Evolutionary conservation across 1,284 basidiomycete species (phyloP), one percentile per base, ranked within the genome.

Genomic region (Xerocomus subilludens): DNA sequence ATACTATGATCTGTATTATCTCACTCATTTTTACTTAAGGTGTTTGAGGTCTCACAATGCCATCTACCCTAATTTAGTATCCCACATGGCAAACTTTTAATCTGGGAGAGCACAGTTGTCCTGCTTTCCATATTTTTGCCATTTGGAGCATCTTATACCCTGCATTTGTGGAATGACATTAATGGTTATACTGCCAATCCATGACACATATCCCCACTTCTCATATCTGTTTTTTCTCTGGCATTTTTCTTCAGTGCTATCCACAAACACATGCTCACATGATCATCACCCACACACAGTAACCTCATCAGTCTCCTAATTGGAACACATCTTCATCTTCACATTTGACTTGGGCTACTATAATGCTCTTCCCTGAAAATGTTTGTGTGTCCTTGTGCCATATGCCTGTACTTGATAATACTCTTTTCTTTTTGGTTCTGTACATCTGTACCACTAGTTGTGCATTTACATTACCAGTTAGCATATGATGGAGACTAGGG

Each of bases 191-290:
- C 79, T 76, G 80, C 66, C 83, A 74, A 71, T 67, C 81, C 73
- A 84, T 72, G 82, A 84, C 68, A 74, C 79, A 84, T 85, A 85
- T 82, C 84, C 82, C 83, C 82, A 82, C 74, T 84, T 85, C 84
- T 84, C 79, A 69, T 2, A 67, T 69, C 70, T 65, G 42, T 42
- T 60, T 38, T 69, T 62, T 59, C 60, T 74, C 78, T 72, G 67
- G 76, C 81, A 83, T 78, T 75, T 76, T 66, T 69, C 72, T 60
- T 71, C 72, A 58, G 49, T 76, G 82, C 73, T 69, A 76, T 63
- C 69, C 80, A 82, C 74, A 36, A 74, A 73, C 42, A 62, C 76
- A 82, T 76, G 62, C 71, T 75, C 27, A 71, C 77, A 85, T 76
- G 71, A 77, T 74, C 20, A 81, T 76, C 82, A 82, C 71, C 60